Evolutionary conservation across 495 filamentous ascomycete species (phyloP), one percentile per base, ranked within the genome.

Genomic region (Aspergillus leporis): DNA sequence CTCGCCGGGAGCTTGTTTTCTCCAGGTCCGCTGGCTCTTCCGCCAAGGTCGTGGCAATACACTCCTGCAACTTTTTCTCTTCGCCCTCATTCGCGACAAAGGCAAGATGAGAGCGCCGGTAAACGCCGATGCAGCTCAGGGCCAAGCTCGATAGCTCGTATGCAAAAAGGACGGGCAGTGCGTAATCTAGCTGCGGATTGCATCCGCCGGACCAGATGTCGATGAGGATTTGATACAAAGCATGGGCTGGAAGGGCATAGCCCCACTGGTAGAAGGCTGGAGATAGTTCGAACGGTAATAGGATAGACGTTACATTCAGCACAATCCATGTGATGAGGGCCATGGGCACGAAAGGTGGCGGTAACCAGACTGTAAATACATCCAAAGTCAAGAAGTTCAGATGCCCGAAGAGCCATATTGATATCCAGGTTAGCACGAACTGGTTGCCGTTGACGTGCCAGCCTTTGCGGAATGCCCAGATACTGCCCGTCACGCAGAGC

Each of bases 121-220:
- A 19, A 4, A 54, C 18, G 7, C 18, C 32, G 21, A 41, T 13
- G 34, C 22, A 22, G 22, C 12, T 19, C 9, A 41, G 10, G 10
- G 13, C 19, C 12, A 54, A n/a, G 32, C 36, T 41, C 7, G 62
- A 47, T 16, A 63, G 21, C 60, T 58, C 62, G 56, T 51, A 71
- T 0, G 70, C 60, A 49, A 79, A 80, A 23, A 82, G 55, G 7
- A 77, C 60, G 0, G 77, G 76, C 14, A 82, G 66, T 0, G 79
- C 69, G 19, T 66, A 66, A 36, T 65, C 40, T 2, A 81, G 63
- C 43, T 70, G 64, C 3, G 66, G 67, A 40, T 81, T 76, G 61
- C 79, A 81, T 0, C 79, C 79, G 1, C 66, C 45, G 0, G 65
- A 74, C 80, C 80, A 83, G 46, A 78, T 76, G 41, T 80, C 70